Base-by-base conservation (phyloP, 148 eudicot species). In the Rhododendron griersonianum region DNA sequence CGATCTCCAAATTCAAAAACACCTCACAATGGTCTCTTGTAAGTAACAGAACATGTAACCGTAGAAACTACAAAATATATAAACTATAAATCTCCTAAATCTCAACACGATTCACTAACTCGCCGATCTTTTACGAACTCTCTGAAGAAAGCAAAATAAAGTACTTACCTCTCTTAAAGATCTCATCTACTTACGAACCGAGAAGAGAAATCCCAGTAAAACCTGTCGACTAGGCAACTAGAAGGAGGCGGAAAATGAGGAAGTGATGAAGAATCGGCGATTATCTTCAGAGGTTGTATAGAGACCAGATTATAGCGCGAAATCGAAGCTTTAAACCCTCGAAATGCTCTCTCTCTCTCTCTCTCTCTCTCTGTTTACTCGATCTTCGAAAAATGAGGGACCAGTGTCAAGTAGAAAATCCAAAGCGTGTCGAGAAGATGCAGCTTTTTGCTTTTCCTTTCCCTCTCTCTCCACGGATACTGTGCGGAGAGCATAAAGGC, bases 361-460 rank as follows among this genome's bases (percentile, higher is more conserved):
- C 6, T 16, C 6, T 16, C 61, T 69, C 74, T 67, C 35, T 44
- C 1, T 37, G 30, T 28, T n/a, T 45, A 47, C 33, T 3, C 8
- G 18, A 23, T 79, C 57, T 79, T 47, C 57, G 35, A 23, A 35
- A 45, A 11, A 45, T 7, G 51, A 35, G 19, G 23, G 48, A 71
- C 44, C 18, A 33, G 35, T 35, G 78, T 11, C 73, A 44, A 86
- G 37, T 7, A 37, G 45, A 75, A 88, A 82, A 59, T 30, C 37
- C 61, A 78, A 85, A 35, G 71, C 80, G 39, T 82, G 67, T 61
- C 53, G 81, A 81, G 85, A 84, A 7, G 82, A 82, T 69, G 82
- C 82, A 82, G 76, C 87, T 85, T 87, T 87, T 74, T 74, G 45
- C 78, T 74, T 74, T 74, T 74, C 44, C 10, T 45, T 39, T 59